Evolutionary conservation across 306 rosid species (phyloP).

Genomic region (Cicer yamashitae): DNA sequence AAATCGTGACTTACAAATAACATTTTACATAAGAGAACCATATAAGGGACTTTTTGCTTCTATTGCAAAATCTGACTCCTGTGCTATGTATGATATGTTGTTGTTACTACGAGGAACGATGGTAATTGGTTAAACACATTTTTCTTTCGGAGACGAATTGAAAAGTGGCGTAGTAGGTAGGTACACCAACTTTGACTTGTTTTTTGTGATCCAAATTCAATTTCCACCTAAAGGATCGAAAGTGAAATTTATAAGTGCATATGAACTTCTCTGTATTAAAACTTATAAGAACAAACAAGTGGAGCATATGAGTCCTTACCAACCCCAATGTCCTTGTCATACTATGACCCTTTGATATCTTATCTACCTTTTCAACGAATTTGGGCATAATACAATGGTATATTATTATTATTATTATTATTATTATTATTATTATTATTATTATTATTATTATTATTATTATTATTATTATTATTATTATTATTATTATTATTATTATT

Average conservation of each 20-base stretch:
- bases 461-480: too few species aligned
- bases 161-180: constrained; percentile 47
- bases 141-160: not conserved
- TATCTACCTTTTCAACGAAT: constrained; percentile 31
- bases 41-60: not conserved
- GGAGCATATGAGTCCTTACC: constrained; percentile 57
- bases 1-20: not conserved
- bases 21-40: not conserved
- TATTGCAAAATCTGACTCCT: not conserved
- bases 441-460: too few species aligned
- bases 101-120: not conserved
- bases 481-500: too few species aligned
- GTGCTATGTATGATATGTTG: not conserved
- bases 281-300: not conserved
- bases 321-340: constrained; percentile 48
- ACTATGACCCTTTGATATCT: not conserved
- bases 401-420: too few species aligned
- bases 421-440: too few species aligned
- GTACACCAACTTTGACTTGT: constrained; percentile 60
- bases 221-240: constrained; percentile 1
- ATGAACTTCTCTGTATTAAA: not conserved
- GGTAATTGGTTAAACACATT: not conserved
- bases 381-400: not conserved
- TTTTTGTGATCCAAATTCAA: not conserved
- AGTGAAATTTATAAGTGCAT: constrained; percentile 6